Evolutionary conservation across 2,329 filamentous ascomycete species (phyloP), one percentile per base, ranked within the genome.

Genomic region (Berkeleyomyces rouxiae): DNA sequence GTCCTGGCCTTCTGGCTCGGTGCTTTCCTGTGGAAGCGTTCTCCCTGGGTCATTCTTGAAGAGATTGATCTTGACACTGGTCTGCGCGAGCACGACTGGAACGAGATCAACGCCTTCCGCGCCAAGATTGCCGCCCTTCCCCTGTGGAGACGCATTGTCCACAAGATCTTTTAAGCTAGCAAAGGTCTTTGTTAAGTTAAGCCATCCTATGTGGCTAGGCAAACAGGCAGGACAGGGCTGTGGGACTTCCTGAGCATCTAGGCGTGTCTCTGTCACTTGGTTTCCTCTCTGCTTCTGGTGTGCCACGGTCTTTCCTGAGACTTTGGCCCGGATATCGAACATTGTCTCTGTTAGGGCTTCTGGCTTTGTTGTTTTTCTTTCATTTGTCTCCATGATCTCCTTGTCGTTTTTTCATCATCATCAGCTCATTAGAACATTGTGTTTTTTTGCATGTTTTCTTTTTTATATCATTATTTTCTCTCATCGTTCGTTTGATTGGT

Each of bases 11-110:
- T 84, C 71, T 83, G 79, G 77, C 58, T 74, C 53, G 69, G 70
- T 55, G 82, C 84, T 5, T 86, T 79, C 69, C 11, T 81, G 66
- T 87, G 84, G 84, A 88, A 88, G 77, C 75, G 81, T 49, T 71
- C 75, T 33, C 78, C 79, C 16, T 87, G 82, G 81, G 74, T 84
- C 61, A 77, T 70, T 33, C 70, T 81, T 2, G 72, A 76, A 37
- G 73, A 87, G 67, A 86, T 88, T 64, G 84, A 88, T 67, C 78
- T 88, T 61, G 84, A 88, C 69, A 79, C 77, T 37, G 84, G 84
- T 65, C 79, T 84, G 46, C 78, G 84, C 64, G 78, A 82, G 71
- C 77, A 85, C 59, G 79, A 87, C 70, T 86, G 82, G 82, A 82
- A 85, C 9, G 74, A 74, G 47, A 83, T 85, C 72, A 79, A 84